phyloP scores from a whole-genome alignment of 352 stramenopile genomes.

The Phytophthora lateralis region DNA sequence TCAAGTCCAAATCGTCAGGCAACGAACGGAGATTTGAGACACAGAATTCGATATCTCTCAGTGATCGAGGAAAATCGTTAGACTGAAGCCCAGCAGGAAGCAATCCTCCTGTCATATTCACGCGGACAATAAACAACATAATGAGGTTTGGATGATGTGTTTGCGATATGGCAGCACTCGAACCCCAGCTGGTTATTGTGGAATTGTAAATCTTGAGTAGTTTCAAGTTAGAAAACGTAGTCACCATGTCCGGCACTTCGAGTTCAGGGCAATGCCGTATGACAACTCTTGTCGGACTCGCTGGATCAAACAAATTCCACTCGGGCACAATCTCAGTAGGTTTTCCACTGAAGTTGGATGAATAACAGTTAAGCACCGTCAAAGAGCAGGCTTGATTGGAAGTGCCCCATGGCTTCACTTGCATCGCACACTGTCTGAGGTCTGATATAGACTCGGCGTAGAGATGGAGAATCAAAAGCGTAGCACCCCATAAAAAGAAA shows the following conservation, averaged over 20 bases:
- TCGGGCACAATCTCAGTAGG: conserved; percentile 3
- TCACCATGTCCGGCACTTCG: conserved; percentile 35
- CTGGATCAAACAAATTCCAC: conserved; percentile 22
- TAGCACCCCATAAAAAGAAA: conserved; percentile 21
- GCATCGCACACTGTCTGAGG: conserved; percentile 23
- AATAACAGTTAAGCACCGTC: conserved; percentile 34
- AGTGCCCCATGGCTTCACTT: conserved; percentile 34
- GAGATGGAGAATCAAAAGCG: conserved; percentile 23
- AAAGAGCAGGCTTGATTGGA: conserved; percentile 32
- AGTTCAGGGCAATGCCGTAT: conserved; percentile 39
- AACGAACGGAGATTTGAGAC: conserved; percentile 38
- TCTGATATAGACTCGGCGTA: conserved; percentile 20
- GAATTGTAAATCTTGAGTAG: conserved; percentile 46
- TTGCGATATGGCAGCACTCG: conserved; percentile 30
- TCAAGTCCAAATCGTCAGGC: conserved; percentile 36
- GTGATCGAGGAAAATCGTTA: conserved; percentile 28
- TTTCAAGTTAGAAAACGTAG: conserved; percentile 38
- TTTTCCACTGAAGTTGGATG: neutral
- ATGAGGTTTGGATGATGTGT: conserved; percentile 35
- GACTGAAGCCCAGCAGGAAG: conserved; percentile 39
- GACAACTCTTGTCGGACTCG: conserved; percentile 17
- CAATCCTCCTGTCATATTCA: conserved; percentile 31
- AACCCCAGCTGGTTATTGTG: conserved; percentile 33
- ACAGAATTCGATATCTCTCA: conserved; percentile 42
- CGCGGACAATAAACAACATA: conserved; percentile 40